Evolutionary conservation across 2,329 filamentous ascomycete species (phyloP), one percentile per base, ranked within the genome.

Genomic region (Celoporthe dispersa): DNA sequence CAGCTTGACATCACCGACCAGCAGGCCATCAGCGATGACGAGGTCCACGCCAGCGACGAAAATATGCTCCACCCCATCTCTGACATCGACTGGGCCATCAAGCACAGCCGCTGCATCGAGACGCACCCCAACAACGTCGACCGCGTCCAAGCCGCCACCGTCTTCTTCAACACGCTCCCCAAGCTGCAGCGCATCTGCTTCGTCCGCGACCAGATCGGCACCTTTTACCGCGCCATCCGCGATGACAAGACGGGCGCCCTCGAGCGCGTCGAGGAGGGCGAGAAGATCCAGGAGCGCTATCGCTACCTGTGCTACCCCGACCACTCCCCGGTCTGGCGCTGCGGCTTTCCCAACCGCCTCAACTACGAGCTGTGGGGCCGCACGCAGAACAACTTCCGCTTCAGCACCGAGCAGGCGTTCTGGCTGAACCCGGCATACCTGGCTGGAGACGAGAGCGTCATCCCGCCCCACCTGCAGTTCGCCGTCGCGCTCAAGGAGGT

Each of bases 1-100:
- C 69, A 71, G 59, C 69, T 71, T 31, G 69, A 71, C 63, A 69
- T 71, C 48, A 71, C 69, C 8, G 67, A 69, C 59, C 62, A 71
- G 44, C 69, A 71, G 63, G 62, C 67, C 11, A 44, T 71, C 41
- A 14, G 41, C 25, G 25, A 25, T 3, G 28, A 31, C 2, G 57
- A 66, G 44, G 39, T 71, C 48, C 44, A 57, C 14, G 25, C 33
- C 14, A 44, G 22, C 28, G 60, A 51, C 51, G 31, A 41, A 14
- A 12, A 41, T 3, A 62, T 55, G 57, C 25, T 19, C 16, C 48
- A 60, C 25, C 39, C 41, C 2, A 22, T 57, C n/a, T 57, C 64
- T 44, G 57, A 41, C 12, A 57, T 51, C 51, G 69, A 71, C 59
- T 69, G 67, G 69, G 66, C 67, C 9, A 66, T 71, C 44, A 59